These are phyloP conservation scores for Lipomyces kockii DNA, from an alignment of 805 yeast species.

Conservation along the genomic window DNA sequence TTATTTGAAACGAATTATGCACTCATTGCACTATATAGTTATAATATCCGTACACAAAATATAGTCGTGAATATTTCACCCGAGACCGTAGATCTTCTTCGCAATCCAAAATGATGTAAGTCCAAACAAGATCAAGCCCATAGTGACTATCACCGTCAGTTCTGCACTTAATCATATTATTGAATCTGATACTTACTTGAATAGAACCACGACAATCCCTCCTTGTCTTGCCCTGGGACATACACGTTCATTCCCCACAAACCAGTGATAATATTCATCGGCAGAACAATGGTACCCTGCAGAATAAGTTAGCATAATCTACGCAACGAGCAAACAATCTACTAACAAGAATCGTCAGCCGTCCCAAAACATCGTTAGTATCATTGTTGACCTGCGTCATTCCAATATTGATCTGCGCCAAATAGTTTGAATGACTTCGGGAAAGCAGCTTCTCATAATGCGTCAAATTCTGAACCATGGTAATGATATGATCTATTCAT, in stretches of 20 bases:
- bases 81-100: conserved; percentile 29
- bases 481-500: conserved; percentile 82
- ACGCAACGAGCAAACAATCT: background rate
- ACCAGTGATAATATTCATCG: conserved; percentile 94
- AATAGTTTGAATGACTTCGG: conserved; percentile 91
- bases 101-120: conserved; percentile 21
- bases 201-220: conserved; percentile 68
- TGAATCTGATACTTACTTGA: conserved; percentile 15
- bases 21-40: background rate
- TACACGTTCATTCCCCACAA: conserved; percentile 98
- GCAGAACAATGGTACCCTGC: conserved; percentile 91
- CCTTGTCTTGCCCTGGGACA: conserved; percentile 85
- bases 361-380: conserved; percentile 93
- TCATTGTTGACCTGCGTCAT: conserved; percentile 97
- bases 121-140: conserved; percentile 32
- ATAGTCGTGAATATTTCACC: background rate
- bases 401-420: conserved; percentile 96
- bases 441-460: conserved; percentile 94
- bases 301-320: background rate
- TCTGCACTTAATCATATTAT: too few relatives aligned
- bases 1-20: background rate
- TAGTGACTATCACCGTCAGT: conserved; percentile 13
- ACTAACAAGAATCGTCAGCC: conserved; percentile 62
- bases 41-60: background rate
- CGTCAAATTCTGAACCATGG: conserved; percentile 93